These are phyloP conservation scores for Naganishia sp. DNA, from an alignment of 1,284 basidiomycete genomes.

Conservation along the genomic window DNA sequence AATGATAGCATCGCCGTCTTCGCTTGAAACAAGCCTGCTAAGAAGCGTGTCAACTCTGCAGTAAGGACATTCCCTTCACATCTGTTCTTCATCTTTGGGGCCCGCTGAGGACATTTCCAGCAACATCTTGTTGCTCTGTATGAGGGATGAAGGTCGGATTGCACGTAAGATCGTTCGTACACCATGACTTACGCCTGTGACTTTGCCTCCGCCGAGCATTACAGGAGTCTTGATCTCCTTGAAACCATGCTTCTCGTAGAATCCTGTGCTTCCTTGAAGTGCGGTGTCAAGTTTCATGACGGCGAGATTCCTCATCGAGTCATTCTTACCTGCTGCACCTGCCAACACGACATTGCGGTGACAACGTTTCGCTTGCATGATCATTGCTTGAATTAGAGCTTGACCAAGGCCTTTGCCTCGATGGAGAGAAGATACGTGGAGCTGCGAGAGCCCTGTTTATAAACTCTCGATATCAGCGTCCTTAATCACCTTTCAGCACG, in stretches of 20 bases:
- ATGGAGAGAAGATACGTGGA: neutral
- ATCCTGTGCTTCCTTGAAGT: neutral
- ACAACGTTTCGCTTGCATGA: neutral
- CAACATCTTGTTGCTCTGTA: constrained; percentile 6
- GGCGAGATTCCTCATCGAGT: neutral
- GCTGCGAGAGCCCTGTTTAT: neutral
- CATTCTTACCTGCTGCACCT: neutral
- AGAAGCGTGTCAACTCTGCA: neutral
- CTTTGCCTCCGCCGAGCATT: constrained; percentile 1
- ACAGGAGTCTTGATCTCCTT: neutral
- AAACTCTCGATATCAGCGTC: neutral
- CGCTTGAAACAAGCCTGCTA: neutral
- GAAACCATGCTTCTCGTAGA: constrained; percentile 9
- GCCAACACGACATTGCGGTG: neutral
- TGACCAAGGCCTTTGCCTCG: neutral
- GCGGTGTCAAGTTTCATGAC: neutral
- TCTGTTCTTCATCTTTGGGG: neutral
- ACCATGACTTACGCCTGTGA: neutral
- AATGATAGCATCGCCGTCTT: neutral
- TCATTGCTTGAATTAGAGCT: neutral
- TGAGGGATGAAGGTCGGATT: neutral
- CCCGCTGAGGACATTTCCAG: neutral
- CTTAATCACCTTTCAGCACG: too few species aligned
- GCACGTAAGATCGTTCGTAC: neutral
- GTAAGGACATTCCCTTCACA: neutral